Base-by-base conservation (phyloP, 2,329 filamentous ascomycete species). In the Alternaria arborescens region DNA sequence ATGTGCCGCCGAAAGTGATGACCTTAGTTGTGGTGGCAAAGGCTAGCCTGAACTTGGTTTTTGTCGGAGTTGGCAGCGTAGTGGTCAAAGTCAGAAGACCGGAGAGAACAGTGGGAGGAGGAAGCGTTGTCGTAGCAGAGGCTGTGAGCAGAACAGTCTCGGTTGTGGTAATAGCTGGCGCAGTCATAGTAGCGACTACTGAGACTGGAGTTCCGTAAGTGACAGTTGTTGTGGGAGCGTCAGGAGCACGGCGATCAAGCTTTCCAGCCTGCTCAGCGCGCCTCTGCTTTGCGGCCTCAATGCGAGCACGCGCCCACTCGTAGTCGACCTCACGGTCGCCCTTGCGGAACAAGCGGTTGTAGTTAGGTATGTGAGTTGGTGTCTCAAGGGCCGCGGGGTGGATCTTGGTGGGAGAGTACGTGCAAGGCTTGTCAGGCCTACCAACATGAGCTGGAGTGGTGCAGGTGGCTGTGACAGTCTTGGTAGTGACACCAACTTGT, bases 391-490 rank as follows among this genome's bases (percentile, higher is more conserved):
- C 74, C 22, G 66, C 72, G 34, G 75, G 70, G 46, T 75, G 72
- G 14, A 79, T 57, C 3, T 68, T 57, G 32, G 76, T 79, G 4
- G 79, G 79, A 2, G 69, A 74, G 66, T 78, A 77, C 10, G 55
- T 67, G 57, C 71, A 75, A 16, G 71, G 70, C 61, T 79, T 79
- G 57, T 81, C 79, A 2, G 67, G 67, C 30, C 61, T 69, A 30
- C 65, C 63, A 14, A 69, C 64, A 14, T 68, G 72, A 20, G 66
- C 74, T 6, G 76, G 70, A 2, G 74, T 68, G 8, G 75, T 80
- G 71, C 80, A 82, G 7, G 71, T 74, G 14, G 78, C 76, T 5
- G 76, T 77, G 2, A 71, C 69, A 0, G 79, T 81, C 47, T 74
- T 71, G 1, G 77, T 79, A 1, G 66, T 74, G 10, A 72, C 68